Evolutionary conservation across 805 yeast species (phyloP), one percentile per base, ranked within the genome.

Genomic region (Lipomyces sp.): DNA sequence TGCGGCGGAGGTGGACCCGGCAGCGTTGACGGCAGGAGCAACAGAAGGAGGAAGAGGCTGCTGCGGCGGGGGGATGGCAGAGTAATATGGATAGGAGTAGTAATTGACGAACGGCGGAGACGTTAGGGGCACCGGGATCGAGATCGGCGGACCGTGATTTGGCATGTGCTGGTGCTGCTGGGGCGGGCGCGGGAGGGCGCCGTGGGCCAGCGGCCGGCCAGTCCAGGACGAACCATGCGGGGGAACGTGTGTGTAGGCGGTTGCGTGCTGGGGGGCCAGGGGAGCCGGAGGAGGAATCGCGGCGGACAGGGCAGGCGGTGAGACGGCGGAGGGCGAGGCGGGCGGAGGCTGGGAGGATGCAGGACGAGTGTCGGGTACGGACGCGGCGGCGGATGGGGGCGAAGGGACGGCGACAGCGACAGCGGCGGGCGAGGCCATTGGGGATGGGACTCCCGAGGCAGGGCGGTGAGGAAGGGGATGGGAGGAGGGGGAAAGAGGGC

Each of bases 201-300:
- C 18, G 21, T 18, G 35, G 4, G 47, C 18, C 31, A 21, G 26
- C 18, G 36, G 47, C 16, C 39, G 35, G 21, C n/a, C 8, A 16
- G 36, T 29, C 32, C 2, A 36, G 18, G 39, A 16, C 24, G 39
- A 45, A 11, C 37, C 43, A 31, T 22, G 21, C n/a, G 34, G 21
- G 39, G 49, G 32, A 11, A 33, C 21, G 29, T 19, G 11, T 28
- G 34, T 22, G 31, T 23, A 6, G n/a, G 37, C 16, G 36, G 33
- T 19, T 24, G 38, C 19, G 14, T 33, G 40, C 40, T 22, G 43
- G 26, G 51, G 38, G 32, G 32, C 23, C 19, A 47, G 13, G 32
- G 33, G 34, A 28, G 49, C 26, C 21, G 18, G 29, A 16, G 46
- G 39, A 18, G 42, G 31, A 22, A 18, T 7, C n/a, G 44, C 22